These are phyloP conservation scores for Microbotryum lychnidis-dioicae DNA, from an alignment of 1,284 basidiomycete species.

Conservation along the genomic window DNA sequence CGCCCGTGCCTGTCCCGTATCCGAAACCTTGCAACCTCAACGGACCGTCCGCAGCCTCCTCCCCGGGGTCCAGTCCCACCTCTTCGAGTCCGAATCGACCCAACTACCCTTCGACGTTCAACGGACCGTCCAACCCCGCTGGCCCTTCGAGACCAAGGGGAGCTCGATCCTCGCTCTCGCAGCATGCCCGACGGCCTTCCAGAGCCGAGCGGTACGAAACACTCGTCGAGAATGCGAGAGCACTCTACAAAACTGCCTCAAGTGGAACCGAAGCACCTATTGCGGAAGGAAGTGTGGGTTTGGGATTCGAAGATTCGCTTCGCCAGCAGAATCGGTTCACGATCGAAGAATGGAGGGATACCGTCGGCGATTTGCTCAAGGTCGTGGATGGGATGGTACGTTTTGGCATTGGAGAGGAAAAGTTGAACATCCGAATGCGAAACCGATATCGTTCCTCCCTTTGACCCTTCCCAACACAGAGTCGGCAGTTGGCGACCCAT, in stretches of 20 bases:
- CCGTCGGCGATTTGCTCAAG: constrained; percentile 19
- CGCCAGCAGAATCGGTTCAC: not conserved
- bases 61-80: too few species aligned
- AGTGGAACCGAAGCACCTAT: not conserved
- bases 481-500: constrained; percentile 28
- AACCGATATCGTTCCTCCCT: not conserved
- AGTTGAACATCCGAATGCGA: not conserved
- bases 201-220: constrained; percentile 26
- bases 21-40: too few species aligned
- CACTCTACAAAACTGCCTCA: constrained; percentile 1
- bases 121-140: too few species aligned
- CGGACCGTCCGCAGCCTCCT: too few species aligned
- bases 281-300: not conserved
- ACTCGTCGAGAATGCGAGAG: constrained; percentile 17
- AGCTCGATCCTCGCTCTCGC: not conserved
- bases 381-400: constrained; percentile 31
- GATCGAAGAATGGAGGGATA: constrained; percentile 16
- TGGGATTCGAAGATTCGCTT: not conserved
- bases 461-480: constrained; percentile 1
- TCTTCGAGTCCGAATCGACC: too few species aligned
- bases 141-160: too few species aligned
- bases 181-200: constrained; percentile 15
- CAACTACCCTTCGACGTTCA: too few species aligned
- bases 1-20: too few species aligned
- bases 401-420: too few species aligned